Base-by-base conservation (phyloP, 2,329 filamentous ascomycete genomes). In the Penicillium psychrosexuale region DNA sequence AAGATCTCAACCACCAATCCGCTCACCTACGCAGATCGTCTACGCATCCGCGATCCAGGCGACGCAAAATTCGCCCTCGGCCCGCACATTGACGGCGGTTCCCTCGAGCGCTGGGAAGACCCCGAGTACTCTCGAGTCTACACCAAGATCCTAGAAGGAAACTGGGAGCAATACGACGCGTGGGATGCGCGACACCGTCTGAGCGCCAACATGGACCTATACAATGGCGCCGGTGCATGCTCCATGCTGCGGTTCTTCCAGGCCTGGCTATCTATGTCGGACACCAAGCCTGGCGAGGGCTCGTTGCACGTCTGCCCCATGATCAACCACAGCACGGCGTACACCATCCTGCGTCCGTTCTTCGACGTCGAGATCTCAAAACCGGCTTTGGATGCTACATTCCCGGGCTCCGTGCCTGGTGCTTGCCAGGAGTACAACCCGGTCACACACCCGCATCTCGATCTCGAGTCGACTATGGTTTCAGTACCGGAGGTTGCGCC, bases 221-320 rank as follows among this genome's bases (percentile, higher is more conserved):
- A 97, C 69, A 81, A 90, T 47, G 90, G 91, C 0, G 81, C 91
- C 0, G 91, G 92, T 0, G 86, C 89, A 0, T 96, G 90, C 73
- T 87, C 82, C 43, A 90, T 91, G 78, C 91, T 96, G 73, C 83
- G 93, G 37, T 88, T 91, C 81, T 93, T 90, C 71, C 92, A 97
- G 74, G 92, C 91, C 17, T 97, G 92, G 92, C 73, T 97, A 49
- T 71, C 72, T 56, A 87, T 97, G 81, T 91, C 87, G 55, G 75
- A 78, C n/a, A 87, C 85, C 0, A 84, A 80, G 0, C 89, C 90
- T 0, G 80, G 80, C 5, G 86, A 96, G 74, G 92, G 92, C 0
- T 94, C 91, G 0, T 74, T 97, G 49, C 80, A 90, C 40, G 88
- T 96, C 2, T 92, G 92, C 65, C 92, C 92, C 0, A 77, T 95